Conservation (phyloP, 495 filamentous ascomycete species). For the Aspergillus saccharolyticus region DNA sequence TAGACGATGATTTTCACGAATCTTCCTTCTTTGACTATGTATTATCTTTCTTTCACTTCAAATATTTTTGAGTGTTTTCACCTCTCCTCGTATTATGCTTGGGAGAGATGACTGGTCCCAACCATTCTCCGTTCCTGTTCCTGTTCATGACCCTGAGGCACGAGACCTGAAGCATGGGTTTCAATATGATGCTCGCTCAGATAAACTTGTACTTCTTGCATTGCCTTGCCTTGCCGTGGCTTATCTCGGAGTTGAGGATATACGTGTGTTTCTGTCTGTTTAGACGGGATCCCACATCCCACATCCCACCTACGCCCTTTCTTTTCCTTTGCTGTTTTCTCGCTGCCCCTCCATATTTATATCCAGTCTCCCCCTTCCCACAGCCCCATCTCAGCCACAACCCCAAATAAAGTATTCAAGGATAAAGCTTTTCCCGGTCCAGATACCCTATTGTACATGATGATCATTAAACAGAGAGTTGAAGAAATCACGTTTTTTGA, state of each 20-base stretch:
- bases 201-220: neutral
- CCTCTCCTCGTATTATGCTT: no score
- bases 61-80: slow-evolving; percentile 8
- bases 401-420: no score
- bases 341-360: neutral
- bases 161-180: neutral
- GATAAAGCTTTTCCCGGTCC: no score
- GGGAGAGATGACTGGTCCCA: neutral
- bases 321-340: no score
- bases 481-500: no score
- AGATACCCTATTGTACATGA: no score
- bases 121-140: neutral
- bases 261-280: neutral
- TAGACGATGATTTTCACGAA: slow-evolving; percentile 37
- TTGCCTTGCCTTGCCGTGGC: neutral
- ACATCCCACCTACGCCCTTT: neutral
- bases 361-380: neutral
- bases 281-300: neutral
- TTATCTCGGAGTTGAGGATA: neutral
- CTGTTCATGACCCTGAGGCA: no score
- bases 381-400: no score
- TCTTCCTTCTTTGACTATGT: slow-evolving; percentile 25
- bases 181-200: neutral
- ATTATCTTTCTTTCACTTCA: slow-evolving; percentile 20
- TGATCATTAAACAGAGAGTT: no score